phyloP scores from a whole-genome alignment of 2,329 filamentous ascomycete genomes.

The Leptographium flavum region DNA sequence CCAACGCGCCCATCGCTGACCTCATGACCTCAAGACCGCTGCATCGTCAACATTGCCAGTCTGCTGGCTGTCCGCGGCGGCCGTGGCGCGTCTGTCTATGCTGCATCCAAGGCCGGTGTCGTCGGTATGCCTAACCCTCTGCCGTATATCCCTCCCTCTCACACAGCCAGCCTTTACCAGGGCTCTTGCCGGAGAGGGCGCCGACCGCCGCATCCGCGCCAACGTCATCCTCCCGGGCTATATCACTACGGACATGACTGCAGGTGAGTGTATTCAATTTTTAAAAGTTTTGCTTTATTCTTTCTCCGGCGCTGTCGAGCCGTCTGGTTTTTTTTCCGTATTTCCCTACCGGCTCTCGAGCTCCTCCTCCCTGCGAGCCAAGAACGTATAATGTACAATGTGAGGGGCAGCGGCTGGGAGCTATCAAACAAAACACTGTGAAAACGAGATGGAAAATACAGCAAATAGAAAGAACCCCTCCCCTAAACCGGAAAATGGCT shows the following conservation, averaged over 20 bases:
- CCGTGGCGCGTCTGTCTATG: slow-evolving; percentile 55
- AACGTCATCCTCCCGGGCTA: slow-evolving; percentile 77
- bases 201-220: slow-evolving; percentile 49
- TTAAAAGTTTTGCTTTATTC: slow-evolving; percentile 3
- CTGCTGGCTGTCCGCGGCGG: slow-evolving; percentile 57
- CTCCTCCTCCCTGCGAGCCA: too few species aligned
- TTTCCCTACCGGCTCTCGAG: not conserved
- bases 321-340: slow-evolving; percentile 1
- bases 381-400: too few species aligned
- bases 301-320: not conserved
- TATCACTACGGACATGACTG: slow-evolving; percentile 68
- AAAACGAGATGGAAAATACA: too few species aligned
- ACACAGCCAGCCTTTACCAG: slow-evolving; percentile 47
- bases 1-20: not conserved
- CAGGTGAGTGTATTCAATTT: slow-evolving; percentile 31
- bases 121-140: slow-evolving; percentile 32
- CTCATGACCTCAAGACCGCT: slow-evolving; percentile 17
- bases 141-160: not conserved
- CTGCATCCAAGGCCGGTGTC: slow-evolving; percentile 69
- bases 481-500: not conserved
- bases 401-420: too few species aligned
- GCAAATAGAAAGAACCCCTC: not conserved
- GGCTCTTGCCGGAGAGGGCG: slow-evolving; percentile 49
- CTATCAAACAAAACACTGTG: too few species aligned
- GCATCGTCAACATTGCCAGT: slow-evolving; percentile 72